Percentiles rank a stretch among this genome's conserved stretches.
Conservation (phyloP, 495 filamentous ascomycete species). For the Neurospora sp. region DNA sequence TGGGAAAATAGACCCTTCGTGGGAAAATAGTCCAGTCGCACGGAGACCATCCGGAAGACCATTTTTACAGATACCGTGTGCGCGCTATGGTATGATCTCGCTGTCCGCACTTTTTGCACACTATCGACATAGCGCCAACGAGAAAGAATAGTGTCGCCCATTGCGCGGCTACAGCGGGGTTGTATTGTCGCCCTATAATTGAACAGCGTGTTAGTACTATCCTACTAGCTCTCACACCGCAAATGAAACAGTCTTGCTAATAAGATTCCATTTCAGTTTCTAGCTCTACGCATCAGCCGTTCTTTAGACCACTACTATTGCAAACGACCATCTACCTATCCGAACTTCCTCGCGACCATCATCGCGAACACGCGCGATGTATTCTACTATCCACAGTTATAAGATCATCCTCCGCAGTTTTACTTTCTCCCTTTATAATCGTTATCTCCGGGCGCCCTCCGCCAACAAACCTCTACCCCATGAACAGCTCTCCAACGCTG, state of each 20-base stretch:
- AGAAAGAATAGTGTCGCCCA: neutral
- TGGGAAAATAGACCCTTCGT: too few relatives aligned
- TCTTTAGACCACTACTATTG: neutral
- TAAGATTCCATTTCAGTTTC: neutral
- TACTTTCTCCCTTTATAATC: too few relatives aligned
- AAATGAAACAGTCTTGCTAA: neutral
- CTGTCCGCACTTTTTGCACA: too few relatives aligned
- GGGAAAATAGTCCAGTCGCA: too few relatives aligned
- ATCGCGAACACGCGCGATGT: neutral
- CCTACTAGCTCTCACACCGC: neutral
- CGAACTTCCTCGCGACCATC: neutral
- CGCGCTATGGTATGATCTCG: too few relatives aligned
- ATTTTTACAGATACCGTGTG: too few relatives aligned
- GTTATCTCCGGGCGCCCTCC: too few relatives aligned
- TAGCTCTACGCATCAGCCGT: neutral
- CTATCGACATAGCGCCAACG: too few relatives aligned
- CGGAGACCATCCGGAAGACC: too few relatives aligned
- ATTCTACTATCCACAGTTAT: neutral
- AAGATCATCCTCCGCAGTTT: neutral
- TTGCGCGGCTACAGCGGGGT: too few relatives aligned
- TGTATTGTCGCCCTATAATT: neutral
- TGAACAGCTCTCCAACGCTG: neutral
- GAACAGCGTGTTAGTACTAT: neutral
- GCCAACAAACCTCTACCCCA: neutral
- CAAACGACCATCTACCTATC: neutral